Percentiles rank a stretch among this genome's conserved stretches.
These are phyloP conservation scores for Clarireedia sp. DNA, from an alignment of 2,329 filamentous ascomycete species.

Conservation along the genomic window DNA sequence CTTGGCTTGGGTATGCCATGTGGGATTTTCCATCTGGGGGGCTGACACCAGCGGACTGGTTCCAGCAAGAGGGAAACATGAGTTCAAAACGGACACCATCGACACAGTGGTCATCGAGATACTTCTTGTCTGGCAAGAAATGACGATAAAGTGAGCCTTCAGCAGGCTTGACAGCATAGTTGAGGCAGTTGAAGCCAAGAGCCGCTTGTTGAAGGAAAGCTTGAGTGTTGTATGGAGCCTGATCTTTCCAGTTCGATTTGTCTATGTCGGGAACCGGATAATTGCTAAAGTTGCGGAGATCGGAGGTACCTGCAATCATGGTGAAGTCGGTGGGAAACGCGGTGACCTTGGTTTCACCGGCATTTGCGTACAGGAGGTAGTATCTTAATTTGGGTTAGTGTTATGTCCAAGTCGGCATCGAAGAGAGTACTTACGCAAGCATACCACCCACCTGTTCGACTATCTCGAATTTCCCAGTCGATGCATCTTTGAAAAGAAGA, in stretches of 20 bases:
- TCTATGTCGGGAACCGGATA: conserved; percentile 57
- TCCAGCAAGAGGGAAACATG: conserved; percentile 88
- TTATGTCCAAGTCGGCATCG: conserved; percentile 13
- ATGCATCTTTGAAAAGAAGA: conserved; percentile 38
- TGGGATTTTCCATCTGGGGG: conserved; percentile 51
- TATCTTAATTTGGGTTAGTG: conserved; percentile 46
- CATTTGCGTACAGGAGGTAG: conserved; percentile 65
- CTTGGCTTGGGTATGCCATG: conserved; percentile 68
- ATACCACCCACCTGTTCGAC: conserved; percentile 74
- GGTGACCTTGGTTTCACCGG: conserved; percentile 46
- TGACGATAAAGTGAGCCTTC: conserved; percentile 68
- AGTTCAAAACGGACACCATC: conserved; percentile 76
- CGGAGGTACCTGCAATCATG: conserved; percentile 72
- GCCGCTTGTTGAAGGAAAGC: conserved; percentile 67
- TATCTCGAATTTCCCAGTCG: conserved; percentile 42
- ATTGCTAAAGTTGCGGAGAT: conserved; percentile 55
- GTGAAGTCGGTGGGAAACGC: conserved; percentile 72
- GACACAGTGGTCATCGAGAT: conserved; percentile 71
- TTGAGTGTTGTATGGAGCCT: conserved; percentile 51
- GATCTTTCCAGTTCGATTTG: conserved; percentile 65
- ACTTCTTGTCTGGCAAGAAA: conserved; percentile 69
- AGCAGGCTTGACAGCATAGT: conserved; percentile 54
- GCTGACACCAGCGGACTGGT: conserved; percentile 52
- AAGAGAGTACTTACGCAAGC: conserved; percentile 59
- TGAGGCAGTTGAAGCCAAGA: conserved; percentile 89